Conservation (phyloP, 1,139 yeast species). For the Hanseniaspora gamundiae region DNA sequence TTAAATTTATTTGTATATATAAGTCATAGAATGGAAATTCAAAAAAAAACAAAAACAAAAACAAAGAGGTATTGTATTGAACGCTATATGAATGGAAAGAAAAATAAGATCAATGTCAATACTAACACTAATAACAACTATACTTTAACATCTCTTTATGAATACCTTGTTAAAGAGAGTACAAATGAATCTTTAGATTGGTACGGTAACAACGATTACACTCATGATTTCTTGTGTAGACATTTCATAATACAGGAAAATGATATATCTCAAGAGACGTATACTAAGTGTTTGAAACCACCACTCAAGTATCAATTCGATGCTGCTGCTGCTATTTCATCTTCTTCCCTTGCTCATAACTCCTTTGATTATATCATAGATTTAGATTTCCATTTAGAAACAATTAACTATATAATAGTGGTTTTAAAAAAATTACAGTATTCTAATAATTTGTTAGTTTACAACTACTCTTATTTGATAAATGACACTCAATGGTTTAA, state of each 20-base stretch:
- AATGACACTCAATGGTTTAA: slow-evolving; percentile 4
- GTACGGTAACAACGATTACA: not conserved
- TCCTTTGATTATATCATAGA: not conserved
- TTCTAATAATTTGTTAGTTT: not conserved
- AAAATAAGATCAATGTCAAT: not conserved
- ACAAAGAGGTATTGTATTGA: not conserved
- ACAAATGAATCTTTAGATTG: too few relatives aligned
- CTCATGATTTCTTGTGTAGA: not conserved
- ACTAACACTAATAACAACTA: not conserved
- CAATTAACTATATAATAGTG: not conserved
- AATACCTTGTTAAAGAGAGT: too few relatives aligned
- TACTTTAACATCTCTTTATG: not conserved
- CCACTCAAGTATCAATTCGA: too few relatives aligned
- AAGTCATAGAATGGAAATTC: too few relatives aligned
- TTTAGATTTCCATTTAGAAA: not conserved
- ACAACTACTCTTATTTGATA: not conserved
- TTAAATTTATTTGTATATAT: too few relatives aligned
- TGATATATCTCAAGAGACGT: not conserved
- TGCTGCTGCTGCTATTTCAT: too few relatives aligned
- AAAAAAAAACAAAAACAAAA: not conserved
- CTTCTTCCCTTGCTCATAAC: not conserved
- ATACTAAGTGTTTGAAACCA: too few relatives aligned
- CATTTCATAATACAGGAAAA: not conserved
- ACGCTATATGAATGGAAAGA: not conserved
- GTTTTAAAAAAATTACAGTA: not conserved